phyloP scores from a whole-genome alignment of 2,329 filamentous ascomycete species.

The Exophiala aquamarina region DNA sequence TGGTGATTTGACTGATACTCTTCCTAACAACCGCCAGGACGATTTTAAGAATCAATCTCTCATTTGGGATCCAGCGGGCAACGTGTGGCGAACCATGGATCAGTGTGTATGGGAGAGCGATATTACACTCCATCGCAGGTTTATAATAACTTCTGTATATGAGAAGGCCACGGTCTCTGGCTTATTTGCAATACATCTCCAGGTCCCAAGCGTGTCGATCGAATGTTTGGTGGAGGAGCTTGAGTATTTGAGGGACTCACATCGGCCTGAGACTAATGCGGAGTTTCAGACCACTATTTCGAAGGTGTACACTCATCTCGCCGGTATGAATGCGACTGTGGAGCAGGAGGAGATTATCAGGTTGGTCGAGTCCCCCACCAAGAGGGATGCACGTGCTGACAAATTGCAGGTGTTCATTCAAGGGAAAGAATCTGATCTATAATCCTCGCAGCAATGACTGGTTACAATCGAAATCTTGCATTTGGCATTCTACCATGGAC shows the following conservation, averaged over 20 bases:
- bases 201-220: constrained; percentile 11
- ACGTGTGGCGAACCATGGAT: constrained; percentile 9
- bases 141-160: constrained; percentile 14
- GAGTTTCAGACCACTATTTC: constrained; percentile 3
- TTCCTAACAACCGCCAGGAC: constrained; percentile 6
- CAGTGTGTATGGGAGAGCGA: constrained; percentile 19
- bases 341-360: constrained; percentile 5
- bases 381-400: constrained; percentile 4
- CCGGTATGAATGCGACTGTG: constrained; percentile 2
- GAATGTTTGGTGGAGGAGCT: constrained; percentile 13
- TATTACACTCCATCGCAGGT: constrained; percentile 10
- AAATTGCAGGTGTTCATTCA: constrained; percentile 3
- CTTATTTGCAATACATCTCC: constrained; percentile 14
- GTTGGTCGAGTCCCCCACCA: constrained; percentile 1
- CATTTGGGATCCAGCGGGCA: constrained; percentile 9
- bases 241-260: constrained; percentile 12
- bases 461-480: constrained; percentile 10
- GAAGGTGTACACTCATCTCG: constrained; percentile 5
- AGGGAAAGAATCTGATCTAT: constrained; percentile 5
- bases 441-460: constrained; percentile 5
- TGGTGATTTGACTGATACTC: background rate
- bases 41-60: constrained; percentile 6
- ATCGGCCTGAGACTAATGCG: constrained; percentile 2
- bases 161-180: constrained; percentile 4
- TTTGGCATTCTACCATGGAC: constrained; percentile 17